Evolutionary conservation across 345 rosid species (phyloP), one percentile per base, ranked within the genome.

Genomic region (Ailanthus altissimus): DNA sequence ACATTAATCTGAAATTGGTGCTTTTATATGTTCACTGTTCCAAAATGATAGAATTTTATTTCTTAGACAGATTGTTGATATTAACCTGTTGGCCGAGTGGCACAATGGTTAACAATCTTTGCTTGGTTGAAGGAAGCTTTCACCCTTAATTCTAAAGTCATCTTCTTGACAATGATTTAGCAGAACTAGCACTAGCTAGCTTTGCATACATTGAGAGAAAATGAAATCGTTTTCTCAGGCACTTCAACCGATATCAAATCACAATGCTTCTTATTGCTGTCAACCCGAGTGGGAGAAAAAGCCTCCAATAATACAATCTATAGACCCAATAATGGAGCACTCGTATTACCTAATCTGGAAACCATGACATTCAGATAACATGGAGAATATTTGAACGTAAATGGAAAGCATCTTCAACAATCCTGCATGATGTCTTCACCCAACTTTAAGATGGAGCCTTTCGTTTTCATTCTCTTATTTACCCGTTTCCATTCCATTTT

Each of bases 361-460:
- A 18, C 16, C n/a, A 51, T n/a, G 21, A 26, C 62, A n/a, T 36
- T 38, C 23, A 6, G 65, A 50, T 56, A 70, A 25, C 53, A 58
- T 21, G 13, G n/a, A 5, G 50, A 38, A 21, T 50, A 51, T 53
- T 64, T 23, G n/a, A 53, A 23, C 21, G n/a, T 51, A 38, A 7
- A 15, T 25, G 25, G 51, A 59, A 21, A 67, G 74, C 46, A 47
- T 45, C 45, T 62, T 68, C 45, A 53, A 54, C 14, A 66, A 64
- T 43, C n/a, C 1, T 32, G 71, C 43, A 61, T 23, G 20, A 65
- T 75, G 70, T 43, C 26, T 61, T 46, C 21, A 8, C 23, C 61
- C 65, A 65, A 77, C 59, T 70, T 78, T 28, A 80, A n/a, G n/a
- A 50, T 40, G 3, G 38, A 32, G 4, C 76, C 56, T 77, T 32